Percentiles rank a stretch among this genome's conserved stretches.
phyloP scores from a whole-genome alignment of 805 yeast species.

The Sugiyamaella boreocaroliniensis region DNA sequence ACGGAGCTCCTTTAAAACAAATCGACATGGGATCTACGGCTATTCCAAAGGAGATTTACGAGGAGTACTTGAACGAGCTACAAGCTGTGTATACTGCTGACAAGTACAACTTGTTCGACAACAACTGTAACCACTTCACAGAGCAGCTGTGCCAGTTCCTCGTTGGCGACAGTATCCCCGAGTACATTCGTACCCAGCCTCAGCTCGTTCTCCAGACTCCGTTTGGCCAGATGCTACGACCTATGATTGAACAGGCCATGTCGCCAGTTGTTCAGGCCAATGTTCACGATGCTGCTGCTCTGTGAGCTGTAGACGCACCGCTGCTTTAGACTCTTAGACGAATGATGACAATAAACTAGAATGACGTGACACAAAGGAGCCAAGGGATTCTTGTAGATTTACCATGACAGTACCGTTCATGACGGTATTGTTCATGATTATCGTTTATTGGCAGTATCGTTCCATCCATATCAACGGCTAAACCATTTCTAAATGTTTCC shows the following conservation, averaged over 20 bases:
- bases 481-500: background rate
- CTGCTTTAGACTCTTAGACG: background rate
- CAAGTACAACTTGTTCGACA: conserved; percentile 50
- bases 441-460: too few species aligned
- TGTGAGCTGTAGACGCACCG: too few species aligned
- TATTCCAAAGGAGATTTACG: conserved; percentile 45
- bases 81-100: conserved; percentile 40
- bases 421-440: too few species aligned
- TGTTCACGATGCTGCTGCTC: conserved; percentile 9
- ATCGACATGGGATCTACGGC: conserved; percentile 49
- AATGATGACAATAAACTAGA: background rate
- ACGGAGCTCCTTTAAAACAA: conserved; percentile 51
- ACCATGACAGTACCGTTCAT: too few species aligned
- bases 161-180: conserved; percentile 50
- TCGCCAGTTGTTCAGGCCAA: conserved; percentile 16
- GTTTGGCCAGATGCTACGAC: conserved; percentile 43
- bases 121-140: conserved; percentile 65
- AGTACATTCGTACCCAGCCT: conserved; percentile 47
- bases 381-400: too few species aligned
- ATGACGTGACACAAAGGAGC: too few species aligned
- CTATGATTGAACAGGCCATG: conserved; percentile 28
- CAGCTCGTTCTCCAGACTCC: conserved; percentile 45
- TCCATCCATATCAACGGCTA: too few species aligned
- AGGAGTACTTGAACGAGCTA: conserved; percentile 48
- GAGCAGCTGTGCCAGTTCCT: conserved; percentile 51